A percentile compares a stretch with the other conserved stretches of the same genome.
Conservation (phyloP, 257 asterid genomes). For the Solanum dulcamara region DNA sequence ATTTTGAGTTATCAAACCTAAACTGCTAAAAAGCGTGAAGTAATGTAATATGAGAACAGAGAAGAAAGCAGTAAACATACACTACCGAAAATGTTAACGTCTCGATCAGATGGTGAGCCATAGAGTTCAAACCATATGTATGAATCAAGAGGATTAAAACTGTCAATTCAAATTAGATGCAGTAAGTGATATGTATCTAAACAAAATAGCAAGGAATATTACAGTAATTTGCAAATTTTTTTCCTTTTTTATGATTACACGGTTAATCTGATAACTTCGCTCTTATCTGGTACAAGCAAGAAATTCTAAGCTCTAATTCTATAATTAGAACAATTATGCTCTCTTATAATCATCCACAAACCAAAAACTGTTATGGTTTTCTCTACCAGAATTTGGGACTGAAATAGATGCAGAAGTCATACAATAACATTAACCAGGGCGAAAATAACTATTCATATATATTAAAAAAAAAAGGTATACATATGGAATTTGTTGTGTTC, state of each 20-base stretch:
- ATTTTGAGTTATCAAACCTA: background rate
- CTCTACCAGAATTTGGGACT: background rate
- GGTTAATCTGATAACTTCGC: background rate
- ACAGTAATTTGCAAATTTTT: background rate
- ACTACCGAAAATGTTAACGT: slow-evolving; percentile 86
- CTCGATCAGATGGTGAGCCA: slow-evolving; percentile 91
- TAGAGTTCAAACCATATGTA: slow-evolving; percentile 85
- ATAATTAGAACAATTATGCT: background rate
- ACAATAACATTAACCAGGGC: background rate
- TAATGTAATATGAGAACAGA: background rate
- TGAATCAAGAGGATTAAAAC: slow-evolving; percentile 92
- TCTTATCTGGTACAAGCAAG: background rate
- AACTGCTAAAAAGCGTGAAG: background rate
- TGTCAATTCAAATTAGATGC: slow-evolving; percentile 20
- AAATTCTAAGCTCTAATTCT: background rate
- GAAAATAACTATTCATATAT: background rate
- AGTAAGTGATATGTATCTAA: background rate
- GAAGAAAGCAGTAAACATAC: slow-evolving; percentile 40
- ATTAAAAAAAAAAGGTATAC: background rate
- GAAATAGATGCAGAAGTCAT: background rate
- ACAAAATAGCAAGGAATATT: background rate
- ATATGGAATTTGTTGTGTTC: background rate
- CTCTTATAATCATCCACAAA: background rate
- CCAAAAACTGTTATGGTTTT: background rate
- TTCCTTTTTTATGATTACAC: background rate